These are phyloP conservation scores for Xylaria sp. DNA, from an alignment of 2,329 filamentous ascomycete genomes.

Conservation along the genomic window DNA sequence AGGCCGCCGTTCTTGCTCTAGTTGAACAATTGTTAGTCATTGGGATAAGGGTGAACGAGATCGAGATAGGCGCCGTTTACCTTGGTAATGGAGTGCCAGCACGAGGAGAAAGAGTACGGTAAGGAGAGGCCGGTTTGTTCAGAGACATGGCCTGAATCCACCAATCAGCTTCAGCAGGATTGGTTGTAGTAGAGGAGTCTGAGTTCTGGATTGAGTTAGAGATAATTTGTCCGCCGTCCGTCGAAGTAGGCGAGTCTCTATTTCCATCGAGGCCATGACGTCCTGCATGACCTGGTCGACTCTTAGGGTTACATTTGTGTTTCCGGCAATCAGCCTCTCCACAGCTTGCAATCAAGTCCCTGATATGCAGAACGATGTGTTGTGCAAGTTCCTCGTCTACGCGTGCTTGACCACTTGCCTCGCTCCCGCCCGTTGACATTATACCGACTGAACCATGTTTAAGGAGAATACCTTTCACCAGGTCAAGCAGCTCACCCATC, in stretches of 20 bases:
- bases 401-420: not conserved
- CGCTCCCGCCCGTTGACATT: not conserved
- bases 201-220: slow-evolving; percentile 1
- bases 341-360: slow-evolving; percentile 23
- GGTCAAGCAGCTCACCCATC: slow-evolving; percentile 19
- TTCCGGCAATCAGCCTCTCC: slow-evolving; percentile 8
- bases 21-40: not conserved
- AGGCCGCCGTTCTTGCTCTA: slow-evolving; percentile 18
- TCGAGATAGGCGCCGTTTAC: not conserved
- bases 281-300: slow-evolving; percentile 11
- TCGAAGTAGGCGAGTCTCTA: slow-evolving; percentile 33
- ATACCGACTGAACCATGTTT: not conserved
- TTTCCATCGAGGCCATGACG: slow-evolving; percentile 37
- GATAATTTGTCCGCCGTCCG: slow-evolving; percentile 15
- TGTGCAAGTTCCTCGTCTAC: slow-evolving; percentile 28
- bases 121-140: not conserved
- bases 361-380: slow-evolving; percentile 33
- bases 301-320: slow-evolving; percentile 19
- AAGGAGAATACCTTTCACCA: slow-evolving; percentile 21
- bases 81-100: slow-evolving; percentile 7
- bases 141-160: slow-evolving; percentile 23
- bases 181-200: not conserved
- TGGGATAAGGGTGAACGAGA: not conserved
- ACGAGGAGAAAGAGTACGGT: not conserved
- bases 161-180: slow-evolving; percentile 19